Percentiles rank a stretch among this genome's conserved stretches.
These are phyloP conservation scores for Podaxis mareebaensis DNA, from an alignment of 768 basidiomycete genomes.

Conservation along the genomic window DNA sequence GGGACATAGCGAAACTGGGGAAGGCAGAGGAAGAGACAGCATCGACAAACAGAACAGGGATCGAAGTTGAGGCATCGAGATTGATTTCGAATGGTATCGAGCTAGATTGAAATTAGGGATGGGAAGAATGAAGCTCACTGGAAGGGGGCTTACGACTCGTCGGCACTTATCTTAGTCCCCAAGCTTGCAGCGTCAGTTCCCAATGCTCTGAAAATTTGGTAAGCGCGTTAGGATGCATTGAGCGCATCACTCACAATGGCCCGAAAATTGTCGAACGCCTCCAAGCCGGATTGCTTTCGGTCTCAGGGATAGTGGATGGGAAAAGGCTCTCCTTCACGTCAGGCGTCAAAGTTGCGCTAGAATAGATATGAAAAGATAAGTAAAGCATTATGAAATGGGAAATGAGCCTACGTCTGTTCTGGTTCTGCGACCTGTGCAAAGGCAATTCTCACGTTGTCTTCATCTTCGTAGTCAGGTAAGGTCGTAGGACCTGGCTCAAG, in stretches of 20 bases:
- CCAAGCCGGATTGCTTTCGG: constrained; percentile 29
- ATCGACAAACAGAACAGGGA: constrained; percentile 52
- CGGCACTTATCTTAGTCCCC: neutral
- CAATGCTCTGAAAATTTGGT: constrained; percentile 32
- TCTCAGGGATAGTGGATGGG: constrained; percentile 29
- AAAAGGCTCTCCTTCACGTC: constrained; percentile 31
- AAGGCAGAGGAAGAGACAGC: constrained; percentile 32
- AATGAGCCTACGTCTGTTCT: neutral
- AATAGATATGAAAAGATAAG: neutral
- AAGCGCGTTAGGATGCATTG: neutral
- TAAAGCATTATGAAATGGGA: neutral
- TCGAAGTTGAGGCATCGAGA: constrained; percentile 48
- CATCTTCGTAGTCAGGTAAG: constrained; percentile 59
- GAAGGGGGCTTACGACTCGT: constrained; percentile 30
- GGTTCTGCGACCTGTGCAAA: neutral
- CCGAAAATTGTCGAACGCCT: constrained; percentile 66
- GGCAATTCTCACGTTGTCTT: constrained; percentile 18
- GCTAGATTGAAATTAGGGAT: constrained; percentile 20
- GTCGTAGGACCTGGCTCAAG: constrained; percentile 35
- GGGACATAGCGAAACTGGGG: constrained; percentile 38
- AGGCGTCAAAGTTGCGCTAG: neutral
- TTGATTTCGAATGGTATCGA: constrained; percentile 43
- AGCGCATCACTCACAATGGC: constrained; percentile 47
- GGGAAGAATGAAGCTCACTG: neutral
- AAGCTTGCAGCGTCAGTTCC: constrained; percentile 28